Percentiles rank a stretch among this genome's conserved stretches.
phyloP scores from a whole-genome alignment of 2,329 filamentous ascomycete genomes.

The Ceratocystis alfenasii region DNA sequence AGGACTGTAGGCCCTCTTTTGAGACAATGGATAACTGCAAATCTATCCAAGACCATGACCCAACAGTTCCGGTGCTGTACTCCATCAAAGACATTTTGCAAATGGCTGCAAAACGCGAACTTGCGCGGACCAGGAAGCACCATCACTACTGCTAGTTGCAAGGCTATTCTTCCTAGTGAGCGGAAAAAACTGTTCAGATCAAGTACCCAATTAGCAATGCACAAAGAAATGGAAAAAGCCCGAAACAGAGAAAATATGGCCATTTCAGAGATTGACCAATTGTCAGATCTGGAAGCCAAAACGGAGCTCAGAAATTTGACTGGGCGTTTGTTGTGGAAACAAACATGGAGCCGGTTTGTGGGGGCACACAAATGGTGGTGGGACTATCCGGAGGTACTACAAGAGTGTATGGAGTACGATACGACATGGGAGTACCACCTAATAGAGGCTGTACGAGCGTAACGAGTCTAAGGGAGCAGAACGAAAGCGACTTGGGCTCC shows the following conservation, averaged over 20 bases:
- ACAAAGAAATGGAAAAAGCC: not conserved
- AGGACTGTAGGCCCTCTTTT: slow-evolving; percentile 46
- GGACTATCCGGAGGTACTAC: slow-evolving; percentile 43
- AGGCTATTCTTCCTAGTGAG: slow-evolving; percentile 33
- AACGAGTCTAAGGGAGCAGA: not conserved
- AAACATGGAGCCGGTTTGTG: slow-evolving; percentile 46
- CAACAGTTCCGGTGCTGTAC: slow-evolving; percentile 46
- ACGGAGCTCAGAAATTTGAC: slow-evolving; percentile 41
- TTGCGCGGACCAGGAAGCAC: slow-evolving; percentile 39
- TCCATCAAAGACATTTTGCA: slow-evolving; percentile 46
- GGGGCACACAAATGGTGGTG: slow-evolving; percentile 47
- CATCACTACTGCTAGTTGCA: slow-evolving; percentile 39
- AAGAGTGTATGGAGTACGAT: slow-evolving; percentile 42
- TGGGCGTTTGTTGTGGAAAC: slow-evolving; percentile 48
- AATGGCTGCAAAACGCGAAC: slow-evolving; percentile 46
- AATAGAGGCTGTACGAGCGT: slow-evolving; percentile 40
- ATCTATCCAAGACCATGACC: slow-evolving; percentile 49
- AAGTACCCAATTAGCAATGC: not conserved
- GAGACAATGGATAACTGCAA: slow-evolving; percentile 48
- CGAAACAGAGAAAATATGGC: not conserved
- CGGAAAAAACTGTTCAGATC: slow-evolving; percentile 20
- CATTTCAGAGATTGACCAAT: not conserved
- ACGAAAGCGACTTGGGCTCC: not conserved
- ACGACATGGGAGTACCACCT: slow-evolving; percentile 49
- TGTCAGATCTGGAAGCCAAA: slow-evolving; percentile 29